phyloP scores from a whole-genome alignment of 2,329 filamentous ascomycete genomes.

The Waltergamsia citrina region DNA sequence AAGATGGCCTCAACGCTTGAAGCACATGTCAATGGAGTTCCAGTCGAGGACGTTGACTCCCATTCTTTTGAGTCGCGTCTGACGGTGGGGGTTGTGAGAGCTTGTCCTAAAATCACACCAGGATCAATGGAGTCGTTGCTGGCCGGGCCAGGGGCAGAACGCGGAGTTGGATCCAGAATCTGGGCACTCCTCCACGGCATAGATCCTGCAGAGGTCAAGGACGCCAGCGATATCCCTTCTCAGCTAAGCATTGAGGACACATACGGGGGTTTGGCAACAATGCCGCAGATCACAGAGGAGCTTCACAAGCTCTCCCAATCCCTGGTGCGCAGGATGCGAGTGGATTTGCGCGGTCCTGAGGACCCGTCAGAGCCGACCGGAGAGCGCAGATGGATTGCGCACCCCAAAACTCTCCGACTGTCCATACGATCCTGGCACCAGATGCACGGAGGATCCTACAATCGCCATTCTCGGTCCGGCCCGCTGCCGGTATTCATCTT shows the following conservation, averaged over 20 bases:
- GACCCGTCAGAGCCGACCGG: slow-evolving; percentile 17
- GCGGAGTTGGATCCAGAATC: slow-evolving; percentile 60
- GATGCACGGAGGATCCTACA: slow-evolving; percentile 47
- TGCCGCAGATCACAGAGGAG: slow-evolving; percentile 56
- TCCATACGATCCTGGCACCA: slow-evolving; percentile 56
- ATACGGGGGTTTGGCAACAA: slow-evolving; percentile 61
- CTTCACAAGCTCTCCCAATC: slow-evolving; percentile 59
- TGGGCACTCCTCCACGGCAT: slow-evolving; percentile 78
- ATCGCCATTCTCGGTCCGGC: slow-evolving; percentile 65
- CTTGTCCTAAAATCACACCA: slow-evolving; percentile 52
- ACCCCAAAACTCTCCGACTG: slow-evolving; percentile 72
- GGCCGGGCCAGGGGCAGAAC: slow-evolving; percentile 57
- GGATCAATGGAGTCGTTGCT: slow-evolving; percentile 59
- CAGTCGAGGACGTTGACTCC: slow-evolving; percentile 20
- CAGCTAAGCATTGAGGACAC: slow-evolving; percentile 96
- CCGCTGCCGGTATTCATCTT: slow-evolving; percentile 69
- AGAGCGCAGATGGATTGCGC: slow-evolving; percentile 58
- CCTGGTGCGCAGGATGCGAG: slow-evolving; percentile 67
- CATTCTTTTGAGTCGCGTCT: slow-evolving; percentile 35
- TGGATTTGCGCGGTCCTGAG: slow-evolving; percentile 57
- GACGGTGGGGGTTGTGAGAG: slow-evolving; percentile 56
- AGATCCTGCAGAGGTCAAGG: slow-evolving; percentile 64
- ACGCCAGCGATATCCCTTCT: slow-evolving; percentile 61
- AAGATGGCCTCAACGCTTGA: slow-evolving; percentile 46
- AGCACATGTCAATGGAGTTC: slow-evolving; percentile 36